Conservation (phyloP, 2,329 filamentous ascomycete species). For the Alternaria brassicicola region DNA sequence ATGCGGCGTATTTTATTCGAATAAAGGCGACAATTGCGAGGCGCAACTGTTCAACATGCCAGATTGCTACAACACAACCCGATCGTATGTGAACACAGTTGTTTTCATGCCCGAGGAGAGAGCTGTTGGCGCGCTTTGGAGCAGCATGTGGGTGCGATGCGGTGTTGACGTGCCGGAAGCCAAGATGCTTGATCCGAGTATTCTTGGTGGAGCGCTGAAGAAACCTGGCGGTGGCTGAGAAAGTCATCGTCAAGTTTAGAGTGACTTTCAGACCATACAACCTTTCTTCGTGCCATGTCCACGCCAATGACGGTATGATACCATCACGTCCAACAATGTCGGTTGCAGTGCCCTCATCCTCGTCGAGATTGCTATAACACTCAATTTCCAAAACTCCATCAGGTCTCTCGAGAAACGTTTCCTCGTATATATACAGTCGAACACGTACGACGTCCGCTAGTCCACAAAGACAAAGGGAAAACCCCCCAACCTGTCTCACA, state of each 20-base stretch:
- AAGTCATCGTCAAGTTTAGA: neutral
- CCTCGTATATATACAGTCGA: neutral
- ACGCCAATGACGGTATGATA: neutral
- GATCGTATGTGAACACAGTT: conserved; percentile 41
- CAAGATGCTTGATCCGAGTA: conserved; percentile 36
- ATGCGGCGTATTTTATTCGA: conserved; percentile 43
- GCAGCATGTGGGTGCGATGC: conserved; percentile 44
- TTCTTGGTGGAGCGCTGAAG: conserved; percentile 38
- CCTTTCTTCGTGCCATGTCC: neutral
- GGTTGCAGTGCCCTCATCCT: neutral
- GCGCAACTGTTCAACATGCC: conserved; percentile 42
- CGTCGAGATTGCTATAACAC: neutral
- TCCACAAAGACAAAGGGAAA: neutral
- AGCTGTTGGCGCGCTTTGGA: conserved; percentile 42
- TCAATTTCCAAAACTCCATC: neutral
- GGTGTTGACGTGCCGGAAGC: conserved; percentile 40
- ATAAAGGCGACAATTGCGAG: conserved; percentile 46
- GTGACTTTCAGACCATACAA: too few relatives aligned
- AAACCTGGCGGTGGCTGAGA: conserved; percentile 30
- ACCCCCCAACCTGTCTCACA: neutral
- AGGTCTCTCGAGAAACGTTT: neutral
- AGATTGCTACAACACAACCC: conserved; percentile 36
- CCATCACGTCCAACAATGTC: too few relatives aligned
- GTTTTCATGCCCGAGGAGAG: conserved; percentile 47
- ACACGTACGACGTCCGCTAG: neutral